Evolutionary conservation across 78 protist genomes (phyloP).

Genomic region (Guillardia theta): DNA sequence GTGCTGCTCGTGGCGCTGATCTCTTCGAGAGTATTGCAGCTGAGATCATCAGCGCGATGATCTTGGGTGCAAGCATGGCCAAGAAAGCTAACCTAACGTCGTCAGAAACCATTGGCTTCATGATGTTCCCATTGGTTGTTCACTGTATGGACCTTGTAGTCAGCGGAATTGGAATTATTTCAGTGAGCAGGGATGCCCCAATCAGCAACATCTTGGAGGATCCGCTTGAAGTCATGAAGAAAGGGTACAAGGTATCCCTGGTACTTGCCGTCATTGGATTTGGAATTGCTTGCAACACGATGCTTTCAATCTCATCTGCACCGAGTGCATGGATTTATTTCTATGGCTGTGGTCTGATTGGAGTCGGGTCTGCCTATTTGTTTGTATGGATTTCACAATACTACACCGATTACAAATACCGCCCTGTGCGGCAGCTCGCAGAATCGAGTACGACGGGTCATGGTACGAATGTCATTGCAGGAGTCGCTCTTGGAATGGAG

Average conservation of each 20-base stretch:
- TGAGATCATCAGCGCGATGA: conserved; percentile 77
- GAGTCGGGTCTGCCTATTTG: background rate
- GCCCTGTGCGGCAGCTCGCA: conserved; percentile 5
- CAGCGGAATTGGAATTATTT: background rate
- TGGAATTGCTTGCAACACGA: background rate
- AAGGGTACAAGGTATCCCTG: conserved; percentile 47
- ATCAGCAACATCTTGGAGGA: background rate
- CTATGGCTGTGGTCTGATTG: conserved; percentile 50
- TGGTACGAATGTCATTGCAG: conserved; percentile 70
- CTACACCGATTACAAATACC: conserved; percentile 62
- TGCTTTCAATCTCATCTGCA: background rate
- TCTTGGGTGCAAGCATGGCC: conserved; percentile 56
- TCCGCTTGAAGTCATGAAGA: conserved; percentile 17
- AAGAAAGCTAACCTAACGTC: background rate
- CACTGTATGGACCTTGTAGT: conserved; percentile 1
- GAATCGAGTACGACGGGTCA: conserved; percentile 51
- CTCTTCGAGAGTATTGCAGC: conserved; percentile 83
- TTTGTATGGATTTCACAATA: conserved; percentile 50
- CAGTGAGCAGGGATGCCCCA: background rate
- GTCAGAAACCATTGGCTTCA: background rate
- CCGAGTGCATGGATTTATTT: conserved; percentile 53
- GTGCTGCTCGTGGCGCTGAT: conserved; percentile 70
- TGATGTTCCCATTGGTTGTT: background rate
- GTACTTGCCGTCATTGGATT: background rate
- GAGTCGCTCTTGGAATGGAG: conserved; percentile 60